These are phyloP conservation scores for Lippia alba DNA, from an alignment of 305 asterid species.

Conservation along the genomic window DNA sequence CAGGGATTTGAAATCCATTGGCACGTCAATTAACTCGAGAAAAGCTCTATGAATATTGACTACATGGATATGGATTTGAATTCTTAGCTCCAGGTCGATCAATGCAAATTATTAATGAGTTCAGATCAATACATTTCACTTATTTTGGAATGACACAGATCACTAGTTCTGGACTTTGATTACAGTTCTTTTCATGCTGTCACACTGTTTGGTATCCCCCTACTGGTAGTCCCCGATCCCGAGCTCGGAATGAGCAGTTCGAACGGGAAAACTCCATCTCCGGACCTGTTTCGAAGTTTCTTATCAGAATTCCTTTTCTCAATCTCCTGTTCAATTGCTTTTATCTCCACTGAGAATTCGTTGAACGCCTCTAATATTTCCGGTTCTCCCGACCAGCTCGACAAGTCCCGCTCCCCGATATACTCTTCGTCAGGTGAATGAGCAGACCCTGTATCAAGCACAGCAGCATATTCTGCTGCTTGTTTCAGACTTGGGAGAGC, in stretches of 20 bases:
- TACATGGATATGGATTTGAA: too few relatives aligned
- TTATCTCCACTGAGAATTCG: constrained; percentile 45
- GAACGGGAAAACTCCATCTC: constrained; percentile 58
- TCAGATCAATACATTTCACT: neutral
- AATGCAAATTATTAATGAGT: neutral
- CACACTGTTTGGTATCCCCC: constrained; percentile 68
- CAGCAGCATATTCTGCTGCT: constrained; percentile 54
- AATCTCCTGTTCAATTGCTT: constrained; percentile 53
- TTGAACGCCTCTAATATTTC: constrained; percentile 54
- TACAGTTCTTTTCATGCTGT: constrained; percentile 1
- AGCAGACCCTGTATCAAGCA: constrained; percentile 55
- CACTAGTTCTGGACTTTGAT: neutral
- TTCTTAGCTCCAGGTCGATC: too few relatives aligned
- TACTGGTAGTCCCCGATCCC: constrained; percentile 57
- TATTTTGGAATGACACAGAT: neutral
- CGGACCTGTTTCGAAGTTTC: constrained; percentile 52
- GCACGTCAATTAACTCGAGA: too few relatives aligned
- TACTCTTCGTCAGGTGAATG: constrained; percentile 71
- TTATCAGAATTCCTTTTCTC: constrained; percentile 47
- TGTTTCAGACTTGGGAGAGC: constrained; percentile 57
- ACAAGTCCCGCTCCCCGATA: constrained; percentile 54
- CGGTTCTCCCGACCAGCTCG: constrained; percentile 58
- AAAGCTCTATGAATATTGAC: too few relatives aligned
- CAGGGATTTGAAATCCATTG: too few relatives aligned
- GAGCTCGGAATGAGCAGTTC: constrained; percentile 66